Evolutionary conservation across 805 yeast genomes (phyloP).

Genomic region (Cyberlindnera maclurae): DNA sequence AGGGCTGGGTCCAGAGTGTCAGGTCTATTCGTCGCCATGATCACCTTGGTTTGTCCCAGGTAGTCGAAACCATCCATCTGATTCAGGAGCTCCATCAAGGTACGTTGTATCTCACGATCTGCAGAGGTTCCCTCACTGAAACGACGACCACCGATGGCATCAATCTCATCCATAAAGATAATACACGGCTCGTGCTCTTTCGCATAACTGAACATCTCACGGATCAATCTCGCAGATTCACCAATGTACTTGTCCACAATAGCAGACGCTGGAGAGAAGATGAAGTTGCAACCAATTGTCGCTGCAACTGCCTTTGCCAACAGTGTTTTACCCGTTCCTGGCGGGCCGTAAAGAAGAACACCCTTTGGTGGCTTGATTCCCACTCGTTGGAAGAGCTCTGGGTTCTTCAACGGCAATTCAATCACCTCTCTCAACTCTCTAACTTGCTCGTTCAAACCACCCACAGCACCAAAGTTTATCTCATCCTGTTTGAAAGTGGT

Average conservation of each 20-base stretch:
- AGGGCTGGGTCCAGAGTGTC: slow-evolving; percentile 97
- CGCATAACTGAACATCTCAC: slow-evolving; percentile 98
- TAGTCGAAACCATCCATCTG: slow-evolving; percentile 99
- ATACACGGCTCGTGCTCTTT: slow-evolving; percentile 97
- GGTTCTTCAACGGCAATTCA: slow-evolving; percentile 93
- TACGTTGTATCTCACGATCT: slow-evolving; percentile 96
- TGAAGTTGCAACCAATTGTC: slow-evolving; percentile 95
- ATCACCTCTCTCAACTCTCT: slow-evolving; percentile 96
- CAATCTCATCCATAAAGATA: slow-evolving; percentile 97
- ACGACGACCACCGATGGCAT: slow-evolving; percentile 98
- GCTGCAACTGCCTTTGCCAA: slow-evolving; percentile 98
- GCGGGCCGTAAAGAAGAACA: slow-evolving; percentile 93
- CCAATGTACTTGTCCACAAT: slow-evolving; percentile 98
- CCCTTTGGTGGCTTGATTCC: slow-evolving; percentile 99
- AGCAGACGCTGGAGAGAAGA: slow-evolving; percentile 97
- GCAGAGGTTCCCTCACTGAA: slow-evolving; percentile 98
- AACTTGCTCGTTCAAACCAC: slow-evolving; percentile 94
- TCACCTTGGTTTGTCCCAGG: slow-evolving; percentile 92
- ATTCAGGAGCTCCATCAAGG: slow-evolving; percentile 91
- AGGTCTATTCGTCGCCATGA: slow-evolving; percentile 99
- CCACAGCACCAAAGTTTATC: slow-evolving; percentile 87
- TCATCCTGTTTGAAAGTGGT: slow-evolving; percentile 98
- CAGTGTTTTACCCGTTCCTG: slow-evolving; percentile 96
- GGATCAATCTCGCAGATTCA: slow-evolving; percentile 90
- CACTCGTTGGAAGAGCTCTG: slow-evolving; percentile 89